Evolutionary conservation across 768 basidiomycete genomes (phyloP).

Genomic region (Clathrus columnatus): DNA sequence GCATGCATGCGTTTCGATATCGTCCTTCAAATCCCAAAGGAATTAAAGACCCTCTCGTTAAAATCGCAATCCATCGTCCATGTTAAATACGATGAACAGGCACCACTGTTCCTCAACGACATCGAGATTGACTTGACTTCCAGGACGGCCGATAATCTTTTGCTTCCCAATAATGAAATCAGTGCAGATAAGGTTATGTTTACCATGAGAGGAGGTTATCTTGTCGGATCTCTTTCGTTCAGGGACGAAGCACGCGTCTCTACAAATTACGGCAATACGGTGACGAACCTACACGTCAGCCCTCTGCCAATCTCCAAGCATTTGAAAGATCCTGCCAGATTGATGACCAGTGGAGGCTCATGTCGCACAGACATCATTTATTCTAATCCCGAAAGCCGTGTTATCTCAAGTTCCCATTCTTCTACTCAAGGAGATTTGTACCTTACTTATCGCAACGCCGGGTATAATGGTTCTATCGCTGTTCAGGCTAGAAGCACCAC

Average conservation of each 20-base stretch:
- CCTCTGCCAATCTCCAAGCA: background rate
- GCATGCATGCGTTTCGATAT: slow-evolving; percentile 49
- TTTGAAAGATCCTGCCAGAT: background rate
- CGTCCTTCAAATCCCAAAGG: slow-evolving; percentile 40
- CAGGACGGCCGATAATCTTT: slow-evolving; percentile 32
- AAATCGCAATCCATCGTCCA: slow-evolving; percentile 36
- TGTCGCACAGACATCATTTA: background rate
- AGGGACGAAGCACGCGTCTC: background rate
- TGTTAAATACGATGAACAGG: slow-evolving; percentile 38
- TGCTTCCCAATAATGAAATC: slow-evolving; percentile 36
- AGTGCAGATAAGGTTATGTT: slow-evolving; percentile 32
- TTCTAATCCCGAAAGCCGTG: background rate
- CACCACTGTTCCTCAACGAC: slow-evolving; percentile 33
- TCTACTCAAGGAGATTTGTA: slow-evolving; percentile 37
- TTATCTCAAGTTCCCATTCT: background rate
- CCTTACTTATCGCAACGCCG: slow-evolving; percentile 44
- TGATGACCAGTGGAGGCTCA: background rate
- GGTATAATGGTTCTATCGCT: slow-evolving; percentile 40
- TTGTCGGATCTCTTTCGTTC: slow-evolving; percentile 33
- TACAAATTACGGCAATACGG: slow-evolving; percentile 1
- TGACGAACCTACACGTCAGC: background rate
- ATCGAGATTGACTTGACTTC: slow-evolving; percentile 38
- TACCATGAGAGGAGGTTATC: slow-evolving; percentile 46
- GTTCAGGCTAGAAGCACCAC: slow-evolving; percentile 33
- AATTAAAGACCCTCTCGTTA: slow-evolving; percentile 40